These are phyloP conservation scores for Paramyrothecium roridum DNA, from an alignment of 2,329 filamentous ascomycete species.

Conservation along the genomic window DNA sequence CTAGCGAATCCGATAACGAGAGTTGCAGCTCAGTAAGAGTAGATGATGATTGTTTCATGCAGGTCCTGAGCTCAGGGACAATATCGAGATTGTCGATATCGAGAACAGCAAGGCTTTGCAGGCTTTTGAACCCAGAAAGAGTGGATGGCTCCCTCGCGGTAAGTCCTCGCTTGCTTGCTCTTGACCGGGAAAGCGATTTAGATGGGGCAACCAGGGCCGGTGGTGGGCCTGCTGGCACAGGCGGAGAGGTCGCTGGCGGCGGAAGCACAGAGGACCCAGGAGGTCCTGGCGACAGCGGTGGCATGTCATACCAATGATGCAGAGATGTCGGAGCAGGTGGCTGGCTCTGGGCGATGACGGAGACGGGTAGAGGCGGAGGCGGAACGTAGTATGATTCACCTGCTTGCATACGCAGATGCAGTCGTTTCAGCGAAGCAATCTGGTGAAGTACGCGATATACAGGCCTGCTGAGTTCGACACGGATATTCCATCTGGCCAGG, in stretches of 20 bases:
- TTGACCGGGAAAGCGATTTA: slow-evolving; percentile 32
- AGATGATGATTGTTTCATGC: slow-evolving; percentile 51
- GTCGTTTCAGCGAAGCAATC: slow-evolving; percentile 46
- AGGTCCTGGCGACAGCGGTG: slow-evolving; percentile 14
- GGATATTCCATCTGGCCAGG: slow-evolving; percentile 56
- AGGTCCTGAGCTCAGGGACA: slow-evolving; percentile 51
- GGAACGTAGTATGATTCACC: slow-evolving; percentile 52
- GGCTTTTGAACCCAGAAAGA: slow-evolving; percentile 53
- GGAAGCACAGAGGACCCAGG: slow-evolving; percentile 1
- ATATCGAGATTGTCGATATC: slow-evolving; percentile 60
- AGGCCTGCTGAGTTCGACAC: slow-evolving; percentile 57
- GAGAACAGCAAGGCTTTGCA: slow-evolving; percentile 51
- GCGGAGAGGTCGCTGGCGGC: neutral
- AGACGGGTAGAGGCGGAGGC: slow-evolving; percentile 43
- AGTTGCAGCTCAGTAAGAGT: slow-evolving; percentile 53
- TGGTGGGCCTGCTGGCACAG: slow-evolving; percentile 16
- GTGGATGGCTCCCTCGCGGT: slow-evolving; percentile 43
- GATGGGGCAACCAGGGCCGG: slow-evolving; percentile 27
- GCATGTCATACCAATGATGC: slow-evolving; percentile 22
- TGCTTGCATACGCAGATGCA: slow-evolving; percentile 58
- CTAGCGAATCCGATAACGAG: slow-evolving; percentile 55
- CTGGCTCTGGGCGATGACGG: slow-evolving; percentile 19
- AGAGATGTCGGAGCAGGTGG: slow-evolving; percentile 20
- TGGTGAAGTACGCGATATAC: slow-evolving; percentile 56
- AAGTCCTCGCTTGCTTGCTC: slow-evolving; percentile 24